Conservation (phyloP, 352 stramenopile genomes). For the Aphanomyces euteiches region DNA sequence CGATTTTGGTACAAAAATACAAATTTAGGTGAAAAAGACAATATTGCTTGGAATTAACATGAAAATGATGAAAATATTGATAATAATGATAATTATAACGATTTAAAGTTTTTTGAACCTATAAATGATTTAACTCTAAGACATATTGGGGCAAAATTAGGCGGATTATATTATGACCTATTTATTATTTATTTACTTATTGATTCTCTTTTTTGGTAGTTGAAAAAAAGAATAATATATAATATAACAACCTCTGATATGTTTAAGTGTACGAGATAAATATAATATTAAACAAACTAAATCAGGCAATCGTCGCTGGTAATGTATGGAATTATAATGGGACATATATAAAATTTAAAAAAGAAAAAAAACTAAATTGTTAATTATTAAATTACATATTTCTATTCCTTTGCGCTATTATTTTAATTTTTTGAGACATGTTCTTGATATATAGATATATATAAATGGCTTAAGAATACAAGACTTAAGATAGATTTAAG, state of each 20-base stretch:
- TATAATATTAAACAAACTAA: constrained; percentile 8
- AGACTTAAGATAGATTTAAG: constrained; percentile 1
- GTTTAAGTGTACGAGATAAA: constrained; percentile 2
- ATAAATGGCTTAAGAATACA: too few relatives aligned
- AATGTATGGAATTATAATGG: too few relatives aligned
- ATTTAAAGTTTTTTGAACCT: background rate
- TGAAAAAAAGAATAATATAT: constrained; percentile 8
- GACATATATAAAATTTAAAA: too few relatives aligned
- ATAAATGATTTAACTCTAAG: constrained; percentile 9
- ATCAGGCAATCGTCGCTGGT: background rate
- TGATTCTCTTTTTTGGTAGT: constrained; percentile 4
- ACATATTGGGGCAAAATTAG: constrained; percentile 4
- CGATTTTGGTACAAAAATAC: too few relatives aligned
- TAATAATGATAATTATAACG: constrained; percentile 11
- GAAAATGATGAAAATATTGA: constrained; percentile 5
- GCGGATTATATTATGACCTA: background rate
- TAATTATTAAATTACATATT: too few relatives aligned
- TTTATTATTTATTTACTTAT: constrained; percentile 1
- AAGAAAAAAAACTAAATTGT: too few relatives aligned
- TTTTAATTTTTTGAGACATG: too few relatives aligned
- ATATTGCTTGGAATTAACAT: constrained; percentile 6
- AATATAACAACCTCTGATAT: constrained; percentile 9
- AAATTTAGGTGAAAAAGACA: too few relatives aligned
- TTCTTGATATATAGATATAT: too few relatives aligned
- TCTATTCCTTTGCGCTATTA: too few relatives aligned